phyloP scores from a whole-genome alignment of 345 rosid species.

The Raphanus sativus region DNA sequence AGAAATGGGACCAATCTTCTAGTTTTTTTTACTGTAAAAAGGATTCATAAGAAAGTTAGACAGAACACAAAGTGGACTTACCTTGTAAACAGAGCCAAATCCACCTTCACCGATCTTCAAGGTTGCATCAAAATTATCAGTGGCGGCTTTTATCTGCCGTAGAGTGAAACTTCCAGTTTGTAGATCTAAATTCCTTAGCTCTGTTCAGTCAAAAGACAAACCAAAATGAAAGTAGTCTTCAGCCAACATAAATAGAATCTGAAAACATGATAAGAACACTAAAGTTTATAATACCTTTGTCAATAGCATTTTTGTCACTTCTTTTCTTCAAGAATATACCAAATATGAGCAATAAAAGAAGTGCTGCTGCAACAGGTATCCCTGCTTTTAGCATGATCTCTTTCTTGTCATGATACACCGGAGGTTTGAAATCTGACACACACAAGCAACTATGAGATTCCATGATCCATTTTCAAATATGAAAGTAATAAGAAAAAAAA shows the following conservation, averaged over 20 bases:
- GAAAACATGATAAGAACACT: neutral
- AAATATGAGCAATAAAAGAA: conserved; percentile 41
- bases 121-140: conserved; percentile 54
- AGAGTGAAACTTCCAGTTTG: conserved; percentile 66
- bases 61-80: conserved; percentile 19
- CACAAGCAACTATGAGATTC: conserved; percentile 22
- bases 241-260: neutral
- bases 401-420: conserved; percentile 39
- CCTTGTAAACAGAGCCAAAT: conserved; percentile 76
- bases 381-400: conserved; percentile 32
- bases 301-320: conserved; percentile 48
- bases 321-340: conserved; percentile 51
- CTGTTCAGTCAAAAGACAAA: conserved; percentile 39
- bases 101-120: conserved; percentile 83
- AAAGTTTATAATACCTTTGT: conserved; percentile 56
- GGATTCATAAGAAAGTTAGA: neutral
- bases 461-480: neutral
- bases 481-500: neutral
- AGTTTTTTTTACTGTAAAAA: neutral
- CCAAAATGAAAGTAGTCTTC: neutral
- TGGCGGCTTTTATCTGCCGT: conserved; percentile 68
- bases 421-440: conserved; percentile 63
- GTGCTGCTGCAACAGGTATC: conserved; percentile 39
- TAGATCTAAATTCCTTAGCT: conserved; percentile 60
- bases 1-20: neutral